Evolutionary conservation across 208 protist genomes (phyloP).

Genomic region (Trichomonas vaginalis): DNA sequence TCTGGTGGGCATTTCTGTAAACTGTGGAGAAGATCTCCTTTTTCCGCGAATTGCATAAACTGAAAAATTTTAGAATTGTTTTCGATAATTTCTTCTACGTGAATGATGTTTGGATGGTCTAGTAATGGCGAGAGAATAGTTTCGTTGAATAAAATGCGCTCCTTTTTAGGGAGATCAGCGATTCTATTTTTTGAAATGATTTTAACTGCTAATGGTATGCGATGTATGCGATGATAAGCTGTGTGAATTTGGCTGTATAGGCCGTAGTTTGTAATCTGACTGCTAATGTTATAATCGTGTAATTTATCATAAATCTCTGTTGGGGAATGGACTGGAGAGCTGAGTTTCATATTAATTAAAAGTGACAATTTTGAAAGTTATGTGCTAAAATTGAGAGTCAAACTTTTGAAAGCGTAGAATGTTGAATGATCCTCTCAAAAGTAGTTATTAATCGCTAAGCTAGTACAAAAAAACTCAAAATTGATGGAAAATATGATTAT

Average conservation of each 20-base stretch:
- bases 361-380: neutral
- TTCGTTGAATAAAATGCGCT: neutral
- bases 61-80: neutral
- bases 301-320: neutral
- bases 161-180: neutral
- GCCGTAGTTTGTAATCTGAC: neutral
- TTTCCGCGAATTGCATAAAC: neutral
- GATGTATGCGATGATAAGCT: neutral
- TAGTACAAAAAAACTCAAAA: neutral
- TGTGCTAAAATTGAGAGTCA: neutral
- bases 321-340: neutral
- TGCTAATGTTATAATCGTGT: neutral
- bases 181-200: neutral
- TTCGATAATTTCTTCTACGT: neutral
- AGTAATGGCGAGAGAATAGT: neutral
- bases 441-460: neutral
- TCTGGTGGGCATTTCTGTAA: neutral
- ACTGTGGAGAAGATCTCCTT: neutral
- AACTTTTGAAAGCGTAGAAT: neutral
- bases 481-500: neutral
- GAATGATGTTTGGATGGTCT: neutral
- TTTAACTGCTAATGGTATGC: neutral
- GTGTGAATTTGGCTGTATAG: neutral
- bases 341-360: neutral
- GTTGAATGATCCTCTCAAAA: neutral